A percentile compares a stretch with the other conserved stretches of the same genome.
These are phyloP conservation scores for Wallemia hederae DNA, from an alignment of 1,284 basidiomycete genomes.

Conservation along the genomic window DNA sequence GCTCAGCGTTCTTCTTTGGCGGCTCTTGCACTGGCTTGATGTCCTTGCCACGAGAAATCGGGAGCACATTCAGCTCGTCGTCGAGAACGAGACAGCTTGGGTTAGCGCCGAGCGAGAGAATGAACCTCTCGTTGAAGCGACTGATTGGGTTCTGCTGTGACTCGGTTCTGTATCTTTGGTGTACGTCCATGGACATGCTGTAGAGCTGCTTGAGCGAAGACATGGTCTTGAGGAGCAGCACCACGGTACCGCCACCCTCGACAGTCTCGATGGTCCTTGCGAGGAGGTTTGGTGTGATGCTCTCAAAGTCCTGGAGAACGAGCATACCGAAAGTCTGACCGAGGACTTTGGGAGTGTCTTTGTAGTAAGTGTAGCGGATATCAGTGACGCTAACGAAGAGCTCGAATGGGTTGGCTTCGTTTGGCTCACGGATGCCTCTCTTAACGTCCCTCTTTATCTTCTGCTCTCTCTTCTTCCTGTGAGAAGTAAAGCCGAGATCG, in stretches of 20 bases:
- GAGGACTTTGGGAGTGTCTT: conserved; percentile 80
- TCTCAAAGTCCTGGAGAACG: conserved; percentile 92
- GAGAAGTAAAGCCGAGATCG: conserved; percentile 80
- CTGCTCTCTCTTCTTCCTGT: conserved; percentile 83
- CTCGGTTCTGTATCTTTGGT: conserved; percentile 68
- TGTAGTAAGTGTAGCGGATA: conserved; percentile 89
- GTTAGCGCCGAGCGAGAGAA: conserved; percentile 69
- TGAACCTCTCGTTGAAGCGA: conserved; percentile 95
- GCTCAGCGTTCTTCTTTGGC: conserved; percentile 31
- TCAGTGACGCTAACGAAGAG: conserved; percentile 97
- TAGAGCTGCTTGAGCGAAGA: conserved; percentile 74
- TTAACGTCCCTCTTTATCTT: conserved; percentile 88
- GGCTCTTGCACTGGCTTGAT: conserved; percentile 40
- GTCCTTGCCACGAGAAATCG: conserved; percentile 85
- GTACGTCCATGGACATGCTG: conserved; percentile 92
- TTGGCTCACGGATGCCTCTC: conserved; percentile 69
- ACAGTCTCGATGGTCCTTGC: conserved; percentile 96
- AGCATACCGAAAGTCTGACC: conserved; percentile 97
- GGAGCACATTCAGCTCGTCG: conserved; percentile 92
- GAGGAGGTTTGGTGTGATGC: conserved; percentile 85
- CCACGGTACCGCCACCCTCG: conserved; percentile 79
- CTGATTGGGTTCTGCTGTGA: conserved; percentile 69
- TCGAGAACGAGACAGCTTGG: conserved; percentile 78
- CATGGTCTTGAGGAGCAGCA: conserved; percentile 85
- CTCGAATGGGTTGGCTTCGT: conserved; percentile 90